Base-by-base conservation (phyloP, 805 yeast species). In the Cyberlindnera mrakii region DNA sequence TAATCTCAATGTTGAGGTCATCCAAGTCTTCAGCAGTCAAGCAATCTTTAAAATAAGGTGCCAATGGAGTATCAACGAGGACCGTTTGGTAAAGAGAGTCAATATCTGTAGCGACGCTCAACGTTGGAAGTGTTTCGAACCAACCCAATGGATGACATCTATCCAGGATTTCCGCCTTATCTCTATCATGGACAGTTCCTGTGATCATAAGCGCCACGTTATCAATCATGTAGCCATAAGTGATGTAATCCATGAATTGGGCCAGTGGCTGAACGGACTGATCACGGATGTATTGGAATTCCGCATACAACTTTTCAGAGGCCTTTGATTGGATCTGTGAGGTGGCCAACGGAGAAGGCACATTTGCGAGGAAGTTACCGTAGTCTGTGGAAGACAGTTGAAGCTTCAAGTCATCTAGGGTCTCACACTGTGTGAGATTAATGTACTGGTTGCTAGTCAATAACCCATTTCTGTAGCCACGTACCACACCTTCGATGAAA, bases 151-250 rank as follows among this genome's bases (percentile, higher is more conserved):
- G 99, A 62, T 93, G 96, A 63, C 96, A 89, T 61, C 96, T 81
- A 46, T 80, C 80, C 57, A 93, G 74, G 41, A 95, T 83, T 59
- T 93, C 99, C 34, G 79, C 67, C 58, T 86, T 80, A 65, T 95
- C 96, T 58, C 98, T 77, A 59, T 90, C 95, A 62, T 93, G 99
- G 48, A 93, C 77, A 0, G 99, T 89, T 18, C 99, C 99, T 1
- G 97, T 90, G 59, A 93, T 91, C 84, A 93, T 85, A 58, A 93
- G 72, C 19, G 93, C 86, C 33, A 93, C 96, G 64, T 93, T 93
- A 68, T 93, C 99, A 59, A 93, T 95, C 99, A 93, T 93, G 67
- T 95, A 93, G 10, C 97, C 95, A 61, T 90, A 93, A 37, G 95
- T 83, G 61, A 95, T 88, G 63, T 70, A 95, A 63, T 95, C 96